A percentile compares a stretch with the other conserved stretches of the same genome.
Evolutionary conservation across 208 protist genomes (phyloP).

Genomic region (Leishmania turanica): DNA sequence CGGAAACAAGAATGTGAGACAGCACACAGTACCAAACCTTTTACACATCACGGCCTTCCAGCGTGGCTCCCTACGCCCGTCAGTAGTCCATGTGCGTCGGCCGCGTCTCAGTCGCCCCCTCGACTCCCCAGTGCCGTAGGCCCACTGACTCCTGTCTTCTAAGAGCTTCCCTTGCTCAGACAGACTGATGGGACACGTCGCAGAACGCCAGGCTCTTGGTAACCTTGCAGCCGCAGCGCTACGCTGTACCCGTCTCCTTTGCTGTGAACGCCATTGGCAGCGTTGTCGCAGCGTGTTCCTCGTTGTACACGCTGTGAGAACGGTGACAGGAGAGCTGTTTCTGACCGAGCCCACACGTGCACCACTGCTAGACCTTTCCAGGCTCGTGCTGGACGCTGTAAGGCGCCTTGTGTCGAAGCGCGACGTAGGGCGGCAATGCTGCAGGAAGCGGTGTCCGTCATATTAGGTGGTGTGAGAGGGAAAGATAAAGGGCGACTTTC

Average conservation of each 20-base stretch:
- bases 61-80: neutral
- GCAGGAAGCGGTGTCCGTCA: neutral
- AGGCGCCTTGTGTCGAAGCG: neutral
- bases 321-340: neutral
- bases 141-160: neutral
- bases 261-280: neutral
- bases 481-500: neutral
- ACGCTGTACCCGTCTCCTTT: neutral
- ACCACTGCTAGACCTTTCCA: neutral
- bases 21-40: neutral
- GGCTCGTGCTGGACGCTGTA: neutral
- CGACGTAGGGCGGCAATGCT: neutral
- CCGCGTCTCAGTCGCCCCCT: neutral
- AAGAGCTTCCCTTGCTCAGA: neutral
- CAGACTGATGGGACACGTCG: neutral
- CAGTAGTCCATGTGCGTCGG: neutral
- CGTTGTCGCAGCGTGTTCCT: neutral
- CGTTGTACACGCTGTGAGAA: neutral
- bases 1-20: neutral
- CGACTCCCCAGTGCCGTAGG: neutral
- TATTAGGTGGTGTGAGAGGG: neutral
- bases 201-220: neutral
- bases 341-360: neutral
- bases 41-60: neutral
- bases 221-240: neutral